Percentiles rank a stretch among this genome's conserved stretches.
These are phyloP conservation scores for Lichtheimia corymbifera DNA, from an alignment of 371 early-diverging fungal species.

Conservation along the genomic window DNA sequence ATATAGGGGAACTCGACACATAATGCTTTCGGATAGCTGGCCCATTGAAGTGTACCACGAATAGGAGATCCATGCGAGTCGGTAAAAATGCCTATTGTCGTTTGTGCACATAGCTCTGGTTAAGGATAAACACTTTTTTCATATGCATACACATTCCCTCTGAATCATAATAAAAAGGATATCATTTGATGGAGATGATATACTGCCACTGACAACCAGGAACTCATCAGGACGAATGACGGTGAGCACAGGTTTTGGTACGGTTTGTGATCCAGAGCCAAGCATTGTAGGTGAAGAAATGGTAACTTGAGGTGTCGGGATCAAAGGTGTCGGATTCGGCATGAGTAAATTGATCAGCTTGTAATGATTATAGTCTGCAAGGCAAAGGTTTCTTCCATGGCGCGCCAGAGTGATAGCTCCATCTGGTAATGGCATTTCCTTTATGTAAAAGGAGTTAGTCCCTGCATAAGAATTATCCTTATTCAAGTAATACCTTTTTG, in stretches of 20 bases:
- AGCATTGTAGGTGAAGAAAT: slow-evolving; percentile 28
- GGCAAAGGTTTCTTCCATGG: slow-evolving; percentile 56
- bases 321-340: slow-evolving; percentile 54
- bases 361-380: slow-evolving; percentile 69
- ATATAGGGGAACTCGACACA: slow-evolving; percentile 81
- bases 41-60: slow-evolving; percentile 80
- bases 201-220: slow-evolving; percentile 67
- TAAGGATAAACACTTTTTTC: slow-evolving; percentile 8
- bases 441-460: neutral
- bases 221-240: slow-evolving; percentile 71
- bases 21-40: slow-evolving; percentile 67
- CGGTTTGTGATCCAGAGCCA: slow-evolving; percentile 32
- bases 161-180: slow-evolving; percentile 34
- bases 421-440: slow-evolving; percentile 70
- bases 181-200: slow-evolving; percentile 25
- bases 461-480: neutral
- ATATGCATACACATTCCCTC: neutral
- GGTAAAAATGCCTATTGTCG: slow-evolving; percentile 76
- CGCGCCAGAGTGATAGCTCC: slow-evolving; percentile 61
- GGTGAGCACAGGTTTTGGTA: slow-evolving; percentile 63
- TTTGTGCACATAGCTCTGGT: slow-evolving; percentile 14
- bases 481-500: slow-evolving; percentile 44
- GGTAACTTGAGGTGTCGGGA: slow-evolving; percentile 57
- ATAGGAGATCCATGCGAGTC: slow-evolving; percentile 70
- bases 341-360: slow-evolving; percentile 60